phyloP scores from a whole-genome alignment of 225 moss, liverwort and hornwort genomes.

The Straminergon stramineum region DNA sequence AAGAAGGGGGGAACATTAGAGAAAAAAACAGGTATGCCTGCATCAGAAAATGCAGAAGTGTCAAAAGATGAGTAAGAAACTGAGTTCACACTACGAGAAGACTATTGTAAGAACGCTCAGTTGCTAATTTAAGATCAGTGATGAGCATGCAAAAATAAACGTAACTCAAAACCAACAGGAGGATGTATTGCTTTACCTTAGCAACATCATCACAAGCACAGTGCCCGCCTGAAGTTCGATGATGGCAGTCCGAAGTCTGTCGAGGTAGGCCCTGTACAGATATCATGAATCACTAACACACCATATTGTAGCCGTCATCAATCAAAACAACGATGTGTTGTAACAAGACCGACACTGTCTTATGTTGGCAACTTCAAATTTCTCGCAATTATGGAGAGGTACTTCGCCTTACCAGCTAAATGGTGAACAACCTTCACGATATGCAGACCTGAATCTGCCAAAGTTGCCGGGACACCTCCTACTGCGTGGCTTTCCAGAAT shows the following conservation, averaged over 20 bases:
- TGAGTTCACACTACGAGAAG: not conserved
- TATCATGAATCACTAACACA: not conserved
- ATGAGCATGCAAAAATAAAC: not conserved
- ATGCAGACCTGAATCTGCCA: not conserved
- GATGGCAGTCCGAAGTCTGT: not conserved
- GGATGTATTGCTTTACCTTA: not conserved
- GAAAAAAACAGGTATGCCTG: not conserved
- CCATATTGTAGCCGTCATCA: not conserved
- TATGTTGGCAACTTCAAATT: not conserved
- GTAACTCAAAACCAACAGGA: not conserved
- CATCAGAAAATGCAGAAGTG: not conserved
- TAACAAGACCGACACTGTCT: not conserved
- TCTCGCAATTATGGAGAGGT: not conserved
- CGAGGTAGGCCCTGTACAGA: not conserved
- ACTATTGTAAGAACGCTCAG: not conserved
- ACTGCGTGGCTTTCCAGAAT: not conserved
- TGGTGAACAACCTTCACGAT: not conserved
- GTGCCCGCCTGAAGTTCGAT: constrained; percentile 1
- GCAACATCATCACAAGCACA: not conserved
- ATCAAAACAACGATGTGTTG: not conserved
- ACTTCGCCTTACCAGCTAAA: not conserved
- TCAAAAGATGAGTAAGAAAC: not conserved
- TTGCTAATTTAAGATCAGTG: not conserved
- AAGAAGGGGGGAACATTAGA: not conserved
- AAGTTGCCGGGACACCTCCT: not conserved